Conservation (phyloP, 1,284 basidiomycete genomes). For the Sanguinoderma infundibulare region DNA sequence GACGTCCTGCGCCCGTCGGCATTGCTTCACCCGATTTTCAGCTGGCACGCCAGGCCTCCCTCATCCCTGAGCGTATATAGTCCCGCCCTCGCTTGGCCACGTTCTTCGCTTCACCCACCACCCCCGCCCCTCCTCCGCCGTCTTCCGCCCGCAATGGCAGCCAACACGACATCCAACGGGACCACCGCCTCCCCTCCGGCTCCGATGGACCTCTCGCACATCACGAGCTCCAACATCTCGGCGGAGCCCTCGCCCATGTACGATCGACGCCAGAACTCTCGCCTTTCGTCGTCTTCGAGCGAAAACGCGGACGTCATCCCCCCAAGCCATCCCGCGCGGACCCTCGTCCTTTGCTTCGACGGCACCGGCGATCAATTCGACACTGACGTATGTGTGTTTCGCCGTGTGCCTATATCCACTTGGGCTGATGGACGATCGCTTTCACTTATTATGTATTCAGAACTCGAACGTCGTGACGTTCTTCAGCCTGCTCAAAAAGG, state of each 20-base stretch:
- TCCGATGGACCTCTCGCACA: not conserved
- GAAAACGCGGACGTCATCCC: constrained; percentile 34
- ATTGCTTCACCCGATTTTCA: not conserved
- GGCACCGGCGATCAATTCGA: constrained; percentile 64
- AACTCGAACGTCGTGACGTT: constrained; percentile 69
- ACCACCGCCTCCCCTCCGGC: not conserved
- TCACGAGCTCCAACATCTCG: not conserved
- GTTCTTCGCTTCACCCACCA: not conserved
- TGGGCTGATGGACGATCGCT: not conserved
- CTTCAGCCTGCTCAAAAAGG: constrained; percentile 58
- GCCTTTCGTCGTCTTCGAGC: constrained; percentile 16
- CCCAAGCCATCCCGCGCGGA: constrained; percentile 35
- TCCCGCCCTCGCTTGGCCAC: not conserved
- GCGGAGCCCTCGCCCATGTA: not conserved
- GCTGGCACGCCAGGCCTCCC: not conserved
- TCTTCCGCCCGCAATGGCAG: too few relatives aligned
- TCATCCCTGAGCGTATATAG: not conserved
- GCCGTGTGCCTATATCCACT: not conserved
- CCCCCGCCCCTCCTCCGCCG: not conserved
- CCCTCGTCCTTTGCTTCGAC: constrained; percentile 61
- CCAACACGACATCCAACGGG: not conserved
- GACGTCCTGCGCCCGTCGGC: not conserved
- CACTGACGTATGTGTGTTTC: constrained; percentile 43
- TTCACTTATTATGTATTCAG: constrained; percentile 34
- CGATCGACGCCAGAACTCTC: not conserved